Base-by-base conservation (phyloP, 257 asterid genomes). In the Solanum pennellii region DNA sequence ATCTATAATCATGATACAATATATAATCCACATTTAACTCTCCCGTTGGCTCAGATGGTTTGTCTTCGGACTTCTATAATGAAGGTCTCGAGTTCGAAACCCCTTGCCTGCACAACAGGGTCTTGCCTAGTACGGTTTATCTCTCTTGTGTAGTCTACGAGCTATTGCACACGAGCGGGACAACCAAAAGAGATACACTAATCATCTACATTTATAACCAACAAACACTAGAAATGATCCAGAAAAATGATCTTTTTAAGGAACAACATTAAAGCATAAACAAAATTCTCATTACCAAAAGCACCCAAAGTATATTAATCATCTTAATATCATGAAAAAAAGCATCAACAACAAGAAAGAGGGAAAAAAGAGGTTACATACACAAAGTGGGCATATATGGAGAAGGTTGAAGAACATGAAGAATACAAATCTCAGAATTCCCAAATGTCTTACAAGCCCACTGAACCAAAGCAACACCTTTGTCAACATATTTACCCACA, bases 341-440 rank as follows among this genome's bases (percentile, higher is more conserved):
- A 27, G 39, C 11, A 13, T 13, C 69, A 18, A 52, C 29, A 47
- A n/a, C 12, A 29, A 9, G 13, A 52, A 20, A 59, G 69, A n/a
- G 41, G 47, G 42, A 59, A 14, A 14, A 6, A 52, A 35, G 47
- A 88, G 11, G 87, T 52, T 84, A 86, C 97, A 91, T 87, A 96
- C 99, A 88, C 21, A 94, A 92, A 88, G 98, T 96, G 13, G 98
- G 97, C 87, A 96, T 93, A 80, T 91, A 89, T 7, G 92, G 92
- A 86, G 98, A 93, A 89, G 97, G 99, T 27, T 93, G 92, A 88
- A 95, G 98, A 86, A 95, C 97, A 89, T 95, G 96, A 91, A 95
- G 91, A 94, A 96, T 85, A 29, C 95, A 93, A 87, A 95, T 83
- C 85, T 93, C 95, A 9, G 88, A 73, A 12, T 93, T 91, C 41